Percentiles rank a stretch among this genome's conserved stretches.
phyloP scores from a whole-genome alignment of 192 early-diverging fungal species.

The Dispira simplex region DNA sequence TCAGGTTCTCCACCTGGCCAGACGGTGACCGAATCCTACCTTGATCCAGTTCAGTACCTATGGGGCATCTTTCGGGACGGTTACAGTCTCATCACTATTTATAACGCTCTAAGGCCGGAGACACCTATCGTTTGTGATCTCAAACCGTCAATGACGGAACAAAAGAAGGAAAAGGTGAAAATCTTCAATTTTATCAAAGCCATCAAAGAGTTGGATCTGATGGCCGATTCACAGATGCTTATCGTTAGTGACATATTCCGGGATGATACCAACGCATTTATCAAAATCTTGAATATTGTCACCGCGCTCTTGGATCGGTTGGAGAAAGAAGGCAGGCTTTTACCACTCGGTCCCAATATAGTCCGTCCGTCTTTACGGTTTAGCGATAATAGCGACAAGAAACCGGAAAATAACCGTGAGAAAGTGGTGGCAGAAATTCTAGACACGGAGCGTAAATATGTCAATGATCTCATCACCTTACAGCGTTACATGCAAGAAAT shows the following conservation, averaged over 20 bases:
- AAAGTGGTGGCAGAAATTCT: slow-evolving; percentile 77
- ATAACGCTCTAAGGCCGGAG: slow-evolving; percentile 47
- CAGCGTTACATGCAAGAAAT: slow-evolving; percentile 61
- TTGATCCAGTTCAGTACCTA: slow-evolving; percentile 52
- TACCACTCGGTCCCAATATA: slow-evolving; percentile 11
- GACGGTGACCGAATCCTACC: slow-evolving; percentile 16
- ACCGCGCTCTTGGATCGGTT: slow-evolving; percentile 60
- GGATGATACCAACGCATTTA: slow-evolving; percentile 92
- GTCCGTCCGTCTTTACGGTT: slow-evolving; percentile 22
- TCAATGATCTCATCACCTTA: slow-evolving; percentile 74
- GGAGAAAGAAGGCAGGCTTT: slow-evolving; percentile 46
- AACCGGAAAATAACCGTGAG: slow-evolving; percentile 77
- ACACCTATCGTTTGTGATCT: slow-evolving; percentile 40
- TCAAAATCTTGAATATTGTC: slow-evolving; percentile 87
- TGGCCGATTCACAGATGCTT: slow-evolving; percentile 64
- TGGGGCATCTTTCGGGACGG: slow-evolving; percentile 60
- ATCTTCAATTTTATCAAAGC: slow-evolving; percentile 79
- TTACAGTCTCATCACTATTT: slow-evolving; percentile 47
- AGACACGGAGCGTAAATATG: slow-evolving; percentile 86
- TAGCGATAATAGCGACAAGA: slow-evolving; percentile 23
- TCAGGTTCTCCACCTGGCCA: slow-evolving; percentile 11
- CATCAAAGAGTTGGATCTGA: slow-evolving; percentile 63
- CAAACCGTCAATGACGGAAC: slow-evolving; percentile 30
- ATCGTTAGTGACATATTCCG: slow-evolving; percentile 76
- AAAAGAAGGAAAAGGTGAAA: slow-evolving; percentile 63